These are phyloP conservation scores for Colletotrichum tabaci DNA, from an alignment of 2,329 filamentous ascomycete species.

Conservation along the genomic window DNA sequence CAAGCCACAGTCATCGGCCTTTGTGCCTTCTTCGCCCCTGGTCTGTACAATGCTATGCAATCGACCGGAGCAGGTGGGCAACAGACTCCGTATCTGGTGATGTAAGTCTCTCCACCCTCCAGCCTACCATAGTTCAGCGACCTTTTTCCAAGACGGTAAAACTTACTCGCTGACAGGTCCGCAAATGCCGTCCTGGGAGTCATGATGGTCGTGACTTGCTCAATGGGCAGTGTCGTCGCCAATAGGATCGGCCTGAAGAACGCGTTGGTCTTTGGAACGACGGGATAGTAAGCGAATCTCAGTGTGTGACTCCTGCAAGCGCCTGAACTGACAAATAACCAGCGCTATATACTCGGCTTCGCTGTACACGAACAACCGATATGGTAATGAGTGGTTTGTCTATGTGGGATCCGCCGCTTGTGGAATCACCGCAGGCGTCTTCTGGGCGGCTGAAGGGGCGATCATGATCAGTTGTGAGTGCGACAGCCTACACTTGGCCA, in stretches of 20 bases:
- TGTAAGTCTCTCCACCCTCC: slow-evolving; percentile 40
- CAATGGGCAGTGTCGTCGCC: slow-evolving; percentile 25
- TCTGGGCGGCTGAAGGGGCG: slow-evolving; percentile 48
- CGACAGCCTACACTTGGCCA: background rate
- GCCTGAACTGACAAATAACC: too few species aligned
- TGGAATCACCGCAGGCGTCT: slow-evolving; percentile 45
- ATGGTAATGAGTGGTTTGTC: slow-evolving; percentile 45
- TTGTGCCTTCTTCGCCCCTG: slow-evolving; percentile 49
- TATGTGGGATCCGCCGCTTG: slow-evolving; percentile 48
- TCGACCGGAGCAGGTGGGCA: slow-evolving; percentile 50
- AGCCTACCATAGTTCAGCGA: too few species aligned
- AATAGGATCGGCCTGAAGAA: slow-evolving; percentile 24
- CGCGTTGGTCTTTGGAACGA: slow-evolving; percentile 29
- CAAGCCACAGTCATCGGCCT: slow-evolving; percentile 48
- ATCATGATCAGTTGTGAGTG: slow-evolving; percentile 46
- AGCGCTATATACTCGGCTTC: background rate
- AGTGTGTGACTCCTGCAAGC: too few species aligned
- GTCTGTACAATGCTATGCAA: slow-evolving; percentile 51
- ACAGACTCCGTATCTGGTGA: slow-evolving; percentile 50
- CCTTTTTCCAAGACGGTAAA: background rate
- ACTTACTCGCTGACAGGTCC: background rate
- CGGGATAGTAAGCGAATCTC: slow-evolving; percentile 18
- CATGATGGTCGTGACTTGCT: slow-evolving; percentile 30
- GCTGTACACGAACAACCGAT: slow-evolving; percentile 44
- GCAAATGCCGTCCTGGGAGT: slow-evolving; percentile 26